Conservation (phyloP, 192 early-diverging fungal genomes). For the Kappamyces sp. region DNA sequence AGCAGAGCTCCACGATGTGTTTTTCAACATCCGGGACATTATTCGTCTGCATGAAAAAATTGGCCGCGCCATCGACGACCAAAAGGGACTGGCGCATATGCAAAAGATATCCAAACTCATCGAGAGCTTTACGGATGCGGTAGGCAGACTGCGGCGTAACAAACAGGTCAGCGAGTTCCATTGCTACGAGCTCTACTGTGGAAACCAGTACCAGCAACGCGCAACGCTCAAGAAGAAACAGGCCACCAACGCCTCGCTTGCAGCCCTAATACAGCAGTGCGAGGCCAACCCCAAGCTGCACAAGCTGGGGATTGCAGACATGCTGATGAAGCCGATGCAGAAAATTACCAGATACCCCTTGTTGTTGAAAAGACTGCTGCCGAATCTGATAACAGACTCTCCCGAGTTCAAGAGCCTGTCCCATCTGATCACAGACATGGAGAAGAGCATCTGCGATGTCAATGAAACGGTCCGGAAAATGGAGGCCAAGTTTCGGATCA, state of each 20-base stretch:
- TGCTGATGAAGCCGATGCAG: slow-evolving; percentile 49
- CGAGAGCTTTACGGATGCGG: slow-evolving; percentile 23
- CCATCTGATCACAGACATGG: slow-evolving; percentile 33
- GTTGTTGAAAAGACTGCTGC: slow-evolving; percentile 39
- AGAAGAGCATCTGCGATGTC: slow-evolving; percentile 29
- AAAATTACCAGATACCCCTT: slow-evolving; percentile 46
- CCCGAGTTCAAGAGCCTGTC: slow-evolving; percentile 27
- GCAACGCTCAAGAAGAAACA: slow-evolving; percentile 8
- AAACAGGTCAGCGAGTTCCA: slow-evolving; percentile 27
- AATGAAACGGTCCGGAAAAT: slow-evolving; percentile 39
- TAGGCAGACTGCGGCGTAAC: slow-evolving; percentile 10
- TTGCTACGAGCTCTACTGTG: slow-evolving; percentile 35
- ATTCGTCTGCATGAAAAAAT: slow-evolving; percentile 33
- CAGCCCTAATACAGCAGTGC: slow-evolving; percentile 28
- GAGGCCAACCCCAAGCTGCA: slow-evolving; percentile 43
- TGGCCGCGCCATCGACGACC: too few relatives aligned
- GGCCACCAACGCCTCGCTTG: slow-evolving; percentile 16
- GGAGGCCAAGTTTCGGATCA: slow-evolving; percentile 37
- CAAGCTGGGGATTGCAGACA: slow-evolving; percentile 36
- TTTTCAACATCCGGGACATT: slow-evolving; percentile 36
- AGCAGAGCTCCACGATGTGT: slow-evolving; percentile 19
- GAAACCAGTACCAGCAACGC: slow-evolving; percentile 39
- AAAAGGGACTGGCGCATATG: too few relatives aligned
- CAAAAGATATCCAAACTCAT: slow-evolving; percentile 8
- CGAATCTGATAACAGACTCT: slow-evolving; percentile 12